Base-by-base conservation (phyloP, 129 eudicot genomes). In the Helianthus annuus region DNA sequence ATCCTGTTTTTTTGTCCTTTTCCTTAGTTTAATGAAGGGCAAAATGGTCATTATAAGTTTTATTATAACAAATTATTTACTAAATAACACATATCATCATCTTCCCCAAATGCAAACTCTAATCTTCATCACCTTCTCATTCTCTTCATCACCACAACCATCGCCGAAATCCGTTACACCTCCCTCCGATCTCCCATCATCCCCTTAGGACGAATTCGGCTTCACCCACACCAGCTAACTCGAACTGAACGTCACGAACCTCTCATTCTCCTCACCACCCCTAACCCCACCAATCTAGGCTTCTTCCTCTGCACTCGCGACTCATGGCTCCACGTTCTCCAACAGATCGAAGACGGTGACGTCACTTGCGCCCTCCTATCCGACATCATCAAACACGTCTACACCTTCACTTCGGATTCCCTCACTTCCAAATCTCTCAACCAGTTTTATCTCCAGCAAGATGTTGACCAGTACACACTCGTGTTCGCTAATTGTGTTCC, bases 151-250 rank as follows among this genome's bases (percentile, higher is more conserved):
- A 19, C 22, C 22, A 19, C 22, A n/a, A n/a, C n/a, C n/a, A n/a
- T n/a, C 22, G 22, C 0, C 22, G 22, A 19, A 19, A 19, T 19
- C 22, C 88, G 89, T 0, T 53, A 15, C 85, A 63, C 85, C 27
- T 66, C 81, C 39, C 78, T 88, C 84, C 77, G 69, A 68, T 84
- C 92, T 1, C 83, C 88, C 19, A 80, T 86, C 36, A 91, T 91
- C 80, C 90, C 87, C 16, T 80, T 91, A 79, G n/a, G 96, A 88
- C 66, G 90, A 86, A 61, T 91, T 91, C 84, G 96, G 97, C 0
- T 88, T 88, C 88, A 88, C 97, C 6, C 97, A 86, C 86, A 75
- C 66, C 48, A 93, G 97, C 66, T 81, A 79, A 3, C 78, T 86
- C 63, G 85, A 83, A 42, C 89, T 91, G 82, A 82, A 73, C 78